These are phyloP conservation scores for Cyberlindnera lachancei DNA, from an alignment of 805 yeast species.

Conservation along the genomic window DNA sequence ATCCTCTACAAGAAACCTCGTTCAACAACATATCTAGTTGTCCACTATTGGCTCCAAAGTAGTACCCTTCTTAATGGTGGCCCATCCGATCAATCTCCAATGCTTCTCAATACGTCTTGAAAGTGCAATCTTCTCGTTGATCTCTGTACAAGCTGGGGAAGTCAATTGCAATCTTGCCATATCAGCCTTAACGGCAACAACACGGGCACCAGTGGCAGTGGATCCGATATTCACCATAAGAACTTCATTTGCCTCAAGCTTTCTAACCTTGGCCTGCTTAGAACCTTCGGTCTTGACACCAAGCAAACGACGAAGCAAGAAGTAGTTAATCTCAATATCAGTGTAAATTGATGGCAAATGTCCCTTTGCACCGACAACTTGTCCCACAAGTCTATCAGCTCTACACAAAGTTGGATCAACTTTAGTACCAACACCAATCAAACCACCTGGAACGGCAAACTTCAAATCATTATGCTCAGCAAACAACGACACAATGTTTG, in stretches of 20 bases:
- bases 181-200: constrained; percentile 95
- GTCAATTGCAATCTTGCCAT: constrained; percentile 97
- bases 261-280: constrained; percentile 94
- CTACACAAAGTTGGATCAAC: constrained; percentile 98
- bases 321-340: constrained; percentile 95
- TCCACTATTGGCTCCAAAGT: constrained; percentile 57
- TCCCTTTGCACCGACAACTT: constrained; percentile 97
- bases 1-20: no score
- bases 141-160: constrained; percentile 97
- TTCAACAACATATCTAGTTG: constrained; percentile 1
- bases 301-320: constrained; percentile 88
- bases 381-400: constrained; percentile 98
- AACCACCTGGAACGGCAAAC: constrained; percentile 99
- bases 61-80: constrained; percentile 91
- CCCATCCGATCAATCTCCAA: constrained; percentile 99
- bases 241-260: constrained; percentile 89
- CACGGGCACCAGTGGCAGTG: constrained; percentile 99
- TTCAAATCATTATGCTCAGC: constrained; percentile 97
- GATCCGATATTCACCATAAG: constrained; percentile 99
- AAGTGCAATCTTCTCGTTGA: constrained; percentile 95
- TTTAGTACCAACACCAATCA: constrained; percentile 98
- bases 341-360: constrained; percentile 93
- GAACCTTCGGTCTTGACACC: constrained; percentile 99
- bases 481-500: constrained; percentile 86
- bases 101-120: constrained; percentile 99